These are phyloP conservation scores for Corymbia citriodora DNA, from an alignment of 441 rosid species.

Conservation along the genomic window DNA sequence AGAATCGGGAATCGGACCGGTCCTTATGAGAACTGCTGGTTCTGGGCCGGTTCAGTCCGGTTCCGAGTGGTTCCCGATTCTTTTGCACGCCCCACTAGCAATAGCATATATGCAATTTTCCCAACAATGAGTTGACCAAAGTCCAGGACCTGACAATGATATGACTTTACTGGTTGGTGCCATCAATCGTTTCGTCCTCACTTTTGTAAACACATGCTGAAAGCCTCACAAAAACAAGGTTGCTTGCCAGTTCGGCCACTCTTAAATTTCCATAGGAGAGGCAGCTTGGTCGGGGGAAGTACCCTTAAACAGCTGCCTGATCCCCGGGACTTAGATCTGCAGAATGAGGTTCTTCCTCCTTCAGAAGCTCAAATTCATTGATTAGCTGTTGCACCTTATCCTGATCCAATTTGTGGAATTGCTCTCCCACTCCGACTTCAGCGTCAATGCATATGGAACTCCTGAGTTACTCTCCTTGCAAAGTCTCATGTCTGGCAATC, in stretches of 20 bases:
- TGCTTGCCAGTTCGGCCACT: background rate
- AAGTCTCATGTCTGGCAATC: conserved; percentile 71
- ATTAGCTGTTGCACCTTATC: conserved; percentile 63
- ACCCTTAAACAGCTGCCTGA: background rate
- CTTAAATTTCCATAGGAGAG: conserved; percentile 77
- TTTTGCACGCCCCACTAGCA: too few relatives aligned
- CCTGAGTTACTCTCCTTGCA: conserved; percentile 85
- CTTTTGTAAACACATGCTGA: background rate
- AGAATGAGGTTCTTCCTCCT: conserved; percentile 44
- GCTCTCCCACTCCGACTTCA: conserved; percentile 62
- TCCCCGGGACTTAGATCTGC: background rate
- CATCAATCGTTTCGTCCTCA: background rate
- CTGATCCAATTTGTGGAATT: conserved; percentile 69
- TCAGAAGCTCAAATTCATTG: conserved; percentile 63
- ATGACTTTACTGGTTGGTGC: background rate
- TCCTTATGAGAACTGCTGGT: too few relatives aligned
- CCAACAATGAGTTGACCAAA: background rate
- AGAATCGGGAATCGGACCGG: too few relatives aligned
- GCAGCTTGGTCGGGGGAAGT: conserved; percentile 14
- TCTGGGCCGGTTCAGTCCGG: too few relatives aligned
- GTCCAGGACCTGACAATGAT: background rate
- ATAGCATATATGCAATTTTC: background rate
- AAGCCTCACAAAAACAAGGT: background rate
- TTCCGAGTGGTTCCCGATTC: too few relatives aligned
- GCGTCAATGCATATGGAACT: conserved; percentile 72